Evolutionary conservation across 2,329 filamentous ascomycete genomes (phyloP).

Genomic region (Zasmidium cellare): DNA sequence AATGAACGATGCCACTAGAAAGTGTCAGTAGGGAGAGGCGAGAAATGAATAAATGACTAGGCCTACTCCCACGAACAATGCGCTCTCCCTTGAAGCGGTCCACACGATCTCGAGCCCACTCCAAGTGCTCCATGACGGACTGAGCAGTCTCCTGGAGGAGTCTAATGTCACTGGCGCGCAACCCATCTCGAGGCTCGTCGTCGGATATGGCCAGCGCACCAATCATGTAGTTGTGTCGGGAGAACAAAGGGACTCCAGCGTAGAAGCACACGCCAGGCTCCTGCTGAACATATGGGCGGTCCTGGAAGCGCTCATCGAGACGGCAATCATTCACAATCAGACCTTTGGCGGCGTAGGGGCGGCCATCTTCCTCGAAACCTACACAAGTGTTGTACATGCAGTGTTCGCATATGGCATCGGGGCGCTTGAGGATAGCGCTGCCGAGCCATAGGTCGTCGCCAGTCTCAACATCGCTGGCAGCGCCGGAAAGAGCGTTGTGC

Average conservation of each 20-base stretch:
- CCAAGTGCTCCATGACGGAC: conserved; percentile 62
- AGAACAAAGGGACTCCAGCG: conserved; percentile 62
- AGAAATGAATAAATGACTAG: neutral
- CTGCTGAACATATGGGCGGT: conserved; percentile 28
- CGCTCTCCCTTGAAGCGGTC: conserved; percentile 55
- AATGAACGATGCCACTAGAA: conserved; percentile 46
- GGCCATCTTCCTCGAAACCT: conserved; percentile 18
- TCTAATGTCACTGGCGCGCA: conserved; percentile 50
- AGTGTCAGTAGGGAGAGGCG: neutral
- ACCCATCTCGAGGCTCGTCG: conserved; percentile 53
- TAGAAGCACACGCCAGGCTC: conserved; percentile 47
- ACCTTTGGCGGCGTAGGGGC: conserved; percentile 15
- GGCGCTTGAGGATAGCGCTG: conserved; percentile 36
- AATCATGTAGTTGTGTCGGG: conserved; percentile 57
- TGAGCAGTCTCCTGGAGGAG: conserved; percentile 59
- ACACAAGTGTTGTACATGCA: conserved; percentile 22
- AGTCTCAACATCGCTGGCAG: neutral
- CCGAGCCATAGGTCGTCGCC: conserved; percentile 35
- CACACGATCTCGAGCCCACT: conserved; percentile 54
- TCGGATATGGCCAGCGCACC: conserved; percentile 63
- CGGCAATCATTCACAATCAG: conserved; percentile 31
- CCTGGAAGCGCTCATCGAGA: conserved; percentile 35
- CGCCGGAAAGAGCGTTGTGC: conserved; percentile 24
- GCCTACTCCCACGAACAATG: conserved; percentile 52
- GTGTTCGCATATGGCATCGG: conserved; percentile 36